Percentiles rank a stretch among this genome's conserved stretches.
Evolutionary conservation across 257 asterid species (phyloP).

Genomic region (Avicennia marina): DNA sequence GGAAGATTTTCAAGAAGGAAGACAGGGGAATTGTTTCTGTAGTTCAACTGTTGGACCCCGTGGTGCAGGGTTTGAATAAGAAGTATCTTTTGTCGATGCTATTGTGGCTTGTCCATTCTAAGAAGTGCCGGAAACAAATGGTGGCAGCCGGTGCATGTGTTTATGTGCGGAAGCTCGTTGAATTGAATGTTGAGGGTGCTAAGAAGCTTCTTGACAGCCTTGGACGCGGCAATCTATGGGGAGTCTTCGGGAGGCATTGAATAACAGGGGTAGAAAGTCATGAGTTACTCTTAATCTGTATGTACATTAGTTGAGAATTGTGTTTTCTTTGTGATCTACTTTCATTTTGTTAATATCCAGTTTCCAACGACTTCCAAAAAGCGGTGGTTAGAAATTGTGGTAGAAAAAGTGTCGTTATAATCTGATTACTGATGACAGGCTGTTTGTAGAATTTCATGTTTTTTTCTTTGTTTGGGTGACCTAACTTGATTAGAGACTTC

Average conservation of each 20-base stretch:
- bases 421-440: too few species aligned
- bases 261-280: too few species aligned
- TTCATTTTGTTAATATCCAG: too few species aligned
- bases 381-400: too few species aligned
- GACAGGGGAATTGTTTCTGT: slow-evolving; percentile 52
- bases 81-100: slow-evolving; percentile 39
- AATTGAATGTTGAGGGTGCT: slow-evolving; percentile 61
- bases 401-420: too few species aligned
- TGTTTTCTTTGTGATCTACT: too few species aligned
- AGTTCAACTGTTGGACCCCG: slow-evolving; percentile 61
- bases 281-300: too few species aligned
- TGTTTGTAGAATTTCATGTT: too few species aligned
- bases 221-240: slow-evolving; percentile 69
- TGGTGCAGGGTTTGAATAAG: slow-evolving; percentile 40
- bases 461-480: too few species aligned
- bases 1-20: slow-evolving; percentile 63
- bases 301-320: too few species aligned
- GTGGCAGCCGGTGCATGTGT: slow-evolving; percentile 56
- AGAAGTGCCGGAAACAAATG: slow-evolving; percentile 74
- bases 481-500: too few species aligned
- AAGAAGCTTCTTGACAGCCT: slow-evolving; percentile 70
- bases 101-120: slow-evolving; percentile 45
- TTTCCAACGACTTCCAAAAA: too few species aligned
- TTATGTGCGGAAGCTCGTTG: slow-evolving; percentile 68
- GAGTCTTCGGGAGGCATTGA: slow-evolving; percentile 42